Evolutionary conservation across 768 basidiomycete genomes (phyloP).

Genomic region (Aureoboletus auriporus): DNA sequence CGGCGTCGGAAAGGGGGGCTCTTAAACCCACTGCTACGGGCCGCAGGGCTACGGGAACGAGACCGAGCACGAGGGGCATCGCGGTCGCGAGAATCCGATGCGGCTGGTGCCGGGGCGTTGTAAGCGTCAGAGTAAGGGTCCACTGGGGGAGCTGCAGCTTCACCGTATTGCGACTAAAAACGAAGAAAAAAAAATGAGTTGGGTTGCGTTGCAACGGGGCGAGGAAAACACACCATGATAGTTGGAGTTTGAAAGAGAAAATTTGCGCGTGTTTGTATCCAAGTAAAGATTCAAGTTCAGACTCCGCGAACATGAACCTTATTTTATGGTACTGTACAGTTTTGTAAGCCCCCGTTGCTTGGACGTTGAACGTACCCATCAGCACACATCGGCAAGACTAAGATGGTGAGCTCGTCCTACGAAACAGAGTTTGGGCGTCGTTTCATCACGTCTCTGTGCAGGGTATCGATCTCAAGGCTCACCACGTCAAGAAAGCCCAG

Average conservation of each 20-base stretch:
- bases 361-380: conserved; percentile 40
- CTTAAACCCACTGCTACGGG: conserved; percentile 49
- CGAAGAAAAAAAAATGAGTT: conserved; percentile 6
- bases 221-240: conserved; percentile 56
- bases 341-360: conserved; percentile 53
- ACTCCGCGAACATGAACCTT: conserved; percentile 33
- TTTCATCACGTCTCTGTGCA: conserved; percentile 29
- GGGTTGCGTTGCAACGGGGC: background rate
- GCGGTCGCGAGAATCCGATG: conserved; percentile 46
- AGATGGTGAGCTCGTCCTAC: conserved; percentile 74
- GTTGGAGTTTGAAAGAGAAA: conserved; percentile 45
- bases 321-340: conserved; percentile 54
- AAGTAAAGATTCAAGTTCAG: conserved; percentile 24
- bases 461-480: conserved; percentile 94
- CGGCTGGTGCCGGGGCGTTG: conserved; percentile 55
- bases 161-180: conserved; percentile 55
- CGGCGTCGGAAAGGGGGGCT: conserved; percentile 56
- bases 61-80: conserved; percentile 64
- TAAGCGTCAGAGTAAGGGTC: conserved; percentile 86
- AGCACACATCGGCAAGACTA: conserved; percentile 57
- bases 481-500: conserved; percentile 98
- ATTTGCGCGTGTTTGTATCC: conserved; percentile 45
- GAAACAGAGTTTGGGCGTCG: conserved; percentile 19
- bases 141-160: conserved; percentile 51
- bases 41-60: conserved; percentile 64